phyloP scores from a whole-genome alignment of 495 filamentous ascomycete genomes.

The Penicillium crystallinum region DNA sequence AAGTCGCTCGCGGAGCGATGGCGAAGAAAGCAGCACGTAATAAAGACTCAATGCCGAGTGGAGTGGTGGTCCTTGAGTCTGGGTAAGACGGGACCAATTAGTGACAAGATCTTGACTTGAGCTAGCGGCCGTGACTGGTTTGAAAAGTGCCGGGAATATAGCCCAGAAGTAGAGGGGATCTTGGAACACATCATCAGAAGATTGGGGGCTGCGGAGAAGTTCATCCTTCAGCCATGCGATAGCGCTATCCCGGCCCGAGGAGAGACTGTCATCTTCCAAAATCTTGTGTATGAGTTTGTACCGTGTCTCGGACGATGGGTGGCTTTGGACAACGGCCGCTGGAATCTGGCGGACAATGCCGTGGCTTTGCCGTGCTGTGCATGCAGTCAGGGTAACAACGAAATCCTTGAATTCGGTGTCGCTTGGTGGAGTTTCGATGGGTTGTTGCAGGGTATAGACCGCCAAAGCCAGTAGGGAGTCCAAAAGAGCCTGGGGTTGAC shows the following conservation, averaged over 20 bases:
- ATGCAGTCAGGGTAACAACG: conserved; percentile 62
- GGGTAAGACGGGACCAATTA: conserved; percentile 35
- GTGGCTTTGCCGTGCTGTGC: conserved; percentile 57
- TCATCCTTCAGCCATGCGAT: conserved; percentile 87
- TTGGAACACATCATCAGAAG: conserved; percentile 24
- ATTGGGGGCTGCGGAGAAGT: conserved; percentile 48
- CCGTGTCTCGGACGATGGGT: conserved; percentile 64
- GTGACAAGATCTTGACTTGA: conserved; percentile 29
- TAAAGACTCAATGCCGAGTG: conserved; percentile 44
- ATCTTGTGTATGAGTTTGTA: conserved; percentile 75
- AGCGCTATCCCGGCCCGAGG: conserved; percentile 72
- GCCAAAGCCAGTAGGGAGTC: conserved; percentile 38
- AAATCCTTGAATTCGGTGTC: conserved; percentile 36
- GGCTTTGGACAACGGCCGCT: conserved; percentile 63
- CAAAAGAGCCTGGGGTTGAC: conserved; percentile 37
- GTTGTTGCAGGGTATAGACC: conserved; percentile 23
- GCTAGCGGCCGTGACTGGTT: conserved; percentile 12
- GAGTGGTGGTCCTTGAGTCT: conserved; percentile 32
- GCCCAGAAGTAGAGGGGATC: conserved; percentile 49
- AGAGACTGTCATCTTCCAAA: conserved; percentile 68
- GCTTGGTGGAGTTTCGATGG: conserved; percentile 18
- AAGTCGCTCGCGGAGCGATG: conserved; percentile 24
- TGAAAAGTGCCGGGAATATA: conserved; percentile 37
- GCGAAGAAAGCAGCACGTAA: conserved; percentile 39
- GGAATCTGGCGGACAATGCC: conserved; percentile 73